phyloP scores from a whole-genome alignment of 1,284 basidiomycete genomes.

The Polyporus tsugae region DNA sequence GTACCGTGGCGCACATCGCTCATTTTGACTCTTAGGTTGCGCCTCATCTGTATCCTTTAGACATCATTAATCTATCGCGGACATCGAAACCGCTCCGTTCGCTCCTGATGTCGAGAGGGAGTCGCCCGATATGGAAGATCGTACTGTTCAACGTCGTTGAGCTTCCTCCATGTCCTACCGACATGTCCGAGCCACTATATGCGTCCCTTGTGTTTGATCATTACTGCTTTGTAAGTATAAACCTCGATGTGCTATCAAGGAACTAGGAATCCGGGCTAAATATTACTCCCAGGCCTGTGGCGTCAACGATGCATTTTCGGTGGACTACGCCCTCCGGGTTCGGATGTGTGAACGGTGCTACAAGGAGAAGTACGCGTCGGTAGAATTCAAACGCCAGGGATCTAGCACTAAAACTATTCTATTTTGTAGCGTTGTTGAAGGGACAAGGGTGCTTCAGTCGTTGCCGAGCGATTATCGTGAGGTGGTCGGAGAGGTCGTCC shows the following conservation, averaged over 20 bases:
- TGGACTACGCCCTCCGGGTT: not conserved
- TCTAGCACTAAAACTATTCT: not conserved
- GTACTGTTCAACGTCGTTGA: not conserved
- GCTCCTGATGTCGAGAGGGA: not conserved
- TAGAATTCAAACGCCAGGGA: not conserved
- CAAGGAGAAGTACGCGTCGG: not conserved
- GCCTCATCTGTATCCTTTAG: not conserved
- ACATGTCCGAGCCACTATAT: conserved; percentile 34
- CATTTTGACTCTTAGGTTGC: not conserved
- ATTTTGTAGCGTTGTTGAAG: not conserved
- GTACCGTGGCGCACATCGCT: not conserved
- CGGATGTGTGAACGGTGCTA: not conserved
- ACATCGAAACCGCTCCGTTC: not conserved
- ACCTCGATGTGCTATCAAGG: not conserved
- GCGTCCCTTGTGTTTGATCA: conserved; percentile 34
- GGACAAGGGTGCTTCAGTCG: not conserved
- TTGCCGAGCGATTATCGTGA: not conserved
- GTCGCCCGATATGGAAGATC: not conserved
- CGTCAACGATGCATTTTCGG: not conserved
- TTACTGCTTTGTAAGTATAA: not conserved
- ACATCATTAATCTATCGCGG: not conserved
- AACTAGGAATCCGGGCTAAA: not conserved
- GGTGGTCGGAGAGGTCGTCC: not conserved
- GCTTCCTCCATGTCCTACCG: conserved; percentile 32
- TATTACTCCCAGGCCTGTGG: not conserved